Conservation (phyloP, 2,329 filamentous ascomycete genomes). For the Chaetomiaceae sp. region DNA sequence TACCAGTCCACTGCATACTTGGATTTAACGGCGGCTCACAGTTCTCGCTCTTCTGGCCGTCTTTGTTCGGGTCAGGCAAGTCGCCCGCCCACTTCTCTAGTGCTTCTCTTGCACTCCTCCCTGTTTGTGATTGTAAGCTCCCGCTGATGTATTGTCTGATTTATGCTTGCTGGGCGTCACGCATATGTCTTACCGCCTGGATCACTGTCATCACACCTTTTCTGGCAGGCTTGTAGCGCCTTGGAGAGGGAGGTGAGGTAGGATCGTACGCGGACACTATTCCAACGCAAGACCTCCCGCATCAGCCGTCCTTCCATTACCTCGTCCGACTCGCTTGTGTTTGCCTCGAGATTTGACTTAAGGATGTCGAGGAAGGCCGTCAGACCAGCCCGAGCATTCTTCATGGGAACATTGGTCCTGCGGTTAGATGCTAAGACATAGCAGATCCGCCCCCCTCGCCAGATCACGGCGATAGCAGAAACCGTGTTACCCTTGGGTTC, state of each 20-base stretch:
- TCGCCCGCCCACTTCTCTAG: neutral
- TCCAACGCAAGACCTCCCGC: neutral
- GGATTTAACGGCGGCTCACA: neutral
- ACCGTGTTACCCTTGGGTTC: conserved; percentile 12
- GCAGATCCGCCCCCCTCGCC: neutral
- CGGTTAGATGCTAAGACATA: conserved; percentile 15
- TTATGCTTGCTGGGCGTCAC: neutral
- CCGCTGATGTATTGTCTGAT: neutral
- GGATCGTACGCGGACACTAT: conserved; percentile 5
- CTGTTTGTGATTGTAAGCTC: neutral
- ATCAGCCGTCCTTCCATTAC: neutral
- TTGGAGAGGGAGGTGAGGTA: conserved; percentile 5
- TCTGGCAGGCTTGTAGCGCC: neutral
- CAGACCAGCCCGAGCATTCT: conserved; percentile 2
- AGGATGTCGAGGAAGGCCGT: conserved; percentile 1
- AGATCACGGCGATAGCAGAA: conserved; percentile 6
- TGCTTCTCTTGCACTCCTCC: neutral
- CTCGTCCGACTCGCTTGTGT: neutral
- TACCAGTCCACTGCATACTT: neutral
- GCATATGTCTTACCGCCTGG: neutral
- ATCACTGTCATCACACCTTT: neutral
- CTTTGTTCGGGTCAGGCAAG: neutral
- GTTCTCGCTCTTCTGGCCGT: neutral
- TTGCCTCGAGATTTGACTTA: neutral
- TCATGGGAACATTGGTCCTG: neutral